Evolutionary conservation across 106 monocot genomes (phyloP), one percentile per base, ranked within the genome.

Genomic region (Vanilla planifolia): DNA sequence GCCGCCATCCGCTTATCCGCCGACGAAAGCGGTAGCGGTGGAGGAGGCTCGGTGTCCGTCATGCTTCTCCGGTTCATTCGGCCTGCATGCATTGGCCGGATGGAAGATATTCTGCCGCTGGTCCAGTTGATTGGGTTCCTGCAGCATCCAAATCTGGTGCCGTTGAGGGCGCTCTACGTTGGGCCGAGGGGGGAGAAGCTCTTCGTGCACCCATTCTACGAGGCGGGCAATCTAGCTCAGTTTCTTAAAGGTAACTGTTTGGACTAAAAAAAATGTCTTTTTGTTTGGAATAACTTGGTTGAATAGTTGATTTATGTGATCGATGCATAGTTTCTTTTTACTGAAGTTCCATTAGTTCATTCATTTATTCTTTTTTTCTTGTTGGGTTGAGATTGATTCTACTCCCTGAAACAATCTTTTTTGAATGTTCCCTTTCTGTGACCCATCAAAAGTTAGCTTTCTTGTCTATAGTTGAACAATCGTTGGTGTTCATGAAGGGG

Each of bases 141-240:
- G 20, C 46, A 72, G 69, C 81, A 96, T 62, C 74, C 79, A 22
- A 96, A 96, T 72, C 45, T 96, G 60, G 96, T 91, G 30, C 86
- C 90, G n/a, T 48, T 96, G 2, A 46, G 61, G 29, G 96, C 91
- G 2, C 24, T 96, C 45, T 96, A 96, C 55, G 84, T 84, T 9
- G 96, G 96, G 6, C 87, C 87, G 5, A 65, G 81, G 37, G 87
- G 96, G 40, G 96, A 96, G 91, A 96, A 84, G 77, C 77, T 96
- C 58, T 71, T 96, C 25, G 84, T 96, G 26, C 73, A 87, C 43
- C 96, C 96, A 6, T 96, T 81, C 61, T 91, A 74, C 22, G 66
- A 68, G 6, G 73, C 70, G 4, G 90, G 86, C 8, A 71, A 68
- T 62, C 73, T 96, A 15, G 45, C 40, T 4, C 83, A 77, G 50